Conservation (phyloP, 331 rosid genomes). For the Quercus lobata region DNA sequence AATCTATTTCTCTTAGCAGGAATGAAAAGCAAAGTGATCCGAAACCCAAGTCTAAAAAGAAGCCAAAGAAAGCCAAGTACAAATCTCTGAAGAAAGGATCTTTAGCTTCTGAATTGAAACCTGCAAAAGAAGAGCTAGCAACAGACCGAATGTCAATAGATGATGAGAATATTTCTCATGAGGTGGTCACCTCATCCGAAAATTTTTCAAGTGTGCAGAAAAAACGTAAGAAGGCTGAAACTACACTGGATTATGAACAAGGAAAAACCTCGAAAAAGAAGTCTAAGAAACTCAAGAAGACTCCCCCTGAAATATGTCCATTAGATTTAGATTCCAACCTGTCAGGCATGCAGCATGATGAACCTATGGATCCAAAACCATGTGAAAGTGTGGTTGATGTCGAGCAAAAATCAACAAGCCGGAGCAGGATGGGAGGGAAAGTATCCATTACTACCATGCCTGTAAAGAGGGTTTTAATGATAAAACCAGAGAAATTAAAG, state of each 20-base stretch:
- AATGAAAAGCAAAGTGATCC: conserved; percentile 47
- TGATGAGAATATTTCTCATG: conserved; percentile 46
- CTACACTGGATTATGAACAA: conserved; percentile 38
- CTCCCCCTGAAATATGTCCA: conserved; percentile 43
- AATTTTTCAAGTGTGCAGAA: conserved; percentile 41
- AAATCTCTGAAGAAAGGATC: conserved; percentile 91
- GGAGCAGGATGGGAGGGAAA: conserved; percentile 87
- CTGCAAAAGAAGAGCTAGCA: conserved; percentile 52
- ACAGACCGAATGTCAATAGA: conserved; percentile 59
- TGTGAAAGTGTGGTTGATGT: conserved; percentile 46
- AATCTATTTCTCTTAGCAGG: conserved; percentile 36
- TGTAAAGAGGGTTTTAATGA: conserved; percentile 64
- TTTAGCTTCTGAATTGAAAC: conserved; percentile 62
- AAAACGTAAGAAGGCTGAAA: conserved; percentile 69
- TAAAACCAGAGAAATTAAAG: conserved; percentile 86
- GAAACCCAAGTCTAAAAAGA: conserved; percentile 86
- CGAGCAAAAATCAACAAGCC: conserved; percentile 64
- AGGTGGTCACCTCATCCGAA: conserved; percentile 37
- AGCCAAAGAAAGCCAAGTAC: conserved; percentile 85
- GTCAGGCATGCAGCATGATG: conserved; percentile 55
- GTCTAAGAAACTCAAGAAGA: conserved; percentile 75
- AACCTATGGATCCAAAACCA: conserved; percentile 47
- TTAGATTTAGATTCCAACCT: conserved; percentile 54
- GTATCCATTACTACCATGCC: conserved; percentile 89
- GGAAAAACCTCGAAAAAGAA: conserved; percentile 63